Evolutionary conservation across 2,329 filamentous ascomycete species (phyloP).

Genomic region (Aureobasidium sp.): DNA sequence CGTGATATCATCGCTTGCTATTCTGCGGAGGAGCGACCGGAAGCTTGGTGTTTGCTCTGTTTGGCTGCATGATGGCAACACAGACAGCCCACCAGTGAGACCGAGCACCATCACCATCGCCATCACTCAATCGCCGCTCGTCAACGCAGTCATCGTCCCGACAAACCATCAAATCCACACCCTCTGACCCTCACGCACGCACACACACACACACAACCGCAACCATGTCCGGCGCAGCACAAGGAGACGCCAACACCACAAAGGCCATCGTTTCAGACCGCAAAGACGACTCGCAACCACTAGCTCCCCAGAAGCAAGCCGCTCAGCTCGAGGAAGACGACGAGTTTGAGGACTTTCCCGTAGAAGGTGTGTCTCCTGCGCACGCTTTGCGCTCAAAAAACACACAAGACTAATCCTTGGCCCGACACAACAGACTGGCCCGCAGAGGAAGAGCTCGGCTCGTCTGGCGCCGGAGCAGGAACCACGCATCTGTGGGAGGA

Average conservation of each 20-base stretch:
- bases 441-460: constrained; percentile 73
- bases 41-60: constrained; percentile 8
- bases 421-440: constrained; percentile 65
- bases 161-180: not conserved
- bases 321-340: constrained; percentile 88
- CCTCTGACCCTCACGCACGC: not conserved
- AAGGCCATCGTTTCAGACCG: constrained; percentile 36
- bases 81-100: not conserved
- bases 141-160: not conserved
- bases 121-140: not conserved
- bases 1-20: constrained; percentile 6
- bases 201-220: constrained; percentile 16
- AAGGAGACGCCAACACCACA: constrained; percentile 33
- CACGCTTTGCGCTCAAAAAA: not conserved
- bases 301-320: constrained; percentile 55
- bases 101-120: not conserved
- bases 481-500: constrained; percentile 88
- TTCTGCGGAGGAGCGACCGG: not conserved
- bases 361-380: constrained; percentile 60
- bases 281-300: constrained; percentile 39
- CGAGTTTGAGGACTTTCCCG: constrained; percentile 97
- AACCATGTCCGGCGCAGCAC: constrained; percentile 42
- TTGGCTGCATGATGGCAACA: constrained; percentile 7
- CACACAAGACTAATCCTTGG: not conserved
- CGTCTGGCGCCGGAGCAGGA: constrained; percentile 43